These are phyloP conservation scores for Periconia sp. DNA, from an alignment of 2,329 filamentous ascomycete genomes.

Conservation along the genomic window DNA sequence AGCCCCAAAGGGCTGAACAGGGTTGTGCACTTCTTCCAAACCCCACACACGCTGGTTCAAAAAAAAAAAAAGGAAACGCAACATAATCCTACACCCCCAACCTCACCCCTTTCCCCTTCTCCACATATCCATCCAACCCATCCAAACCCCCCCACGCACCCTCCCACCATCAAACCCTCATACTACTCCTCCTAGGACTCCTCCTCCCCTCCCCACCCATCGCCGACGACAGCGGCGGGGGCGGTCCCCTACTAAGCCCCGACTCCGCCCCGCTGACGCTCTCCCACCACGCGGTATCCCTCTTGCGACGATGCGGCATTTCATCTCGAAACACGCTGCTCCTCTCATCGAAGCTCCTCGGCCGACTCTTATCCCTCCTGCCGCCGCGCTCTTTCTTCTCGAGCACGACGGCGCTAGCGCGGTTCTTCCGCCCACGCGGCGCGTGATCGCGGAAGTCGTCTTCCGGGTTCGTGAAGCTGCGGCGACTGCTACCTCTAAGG, in stretches of 20 bases:
- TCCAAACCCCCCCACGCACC: too few species aligned
- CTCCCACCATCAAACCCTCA: constrained; percentile 10
- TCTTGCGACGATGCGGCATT: constrained; percentile 38
- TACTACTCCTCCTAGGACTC: constrained; percentile 20
- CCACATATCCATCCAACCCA: too few species aligned
- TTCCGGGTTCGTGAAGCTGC: too few species aligned
- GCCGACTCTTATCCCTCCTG: constrained; percentile 22
- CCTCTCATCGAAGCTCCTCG: constrained; percentile 26
- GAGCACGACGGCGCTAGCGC: constrained; percentile 9
- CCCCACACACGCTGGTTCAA: too few species aligned
- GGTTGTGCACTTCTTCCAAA: too few species aligned
- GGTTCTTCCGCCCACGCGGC: neutral
- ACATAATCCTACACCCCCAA: too few species aligned
- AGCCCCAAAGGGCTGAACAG: too few species aligned
- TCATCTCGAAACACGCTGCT: constrained; percentile 34
- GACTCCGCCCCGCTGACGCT: constrained; percentile 9
- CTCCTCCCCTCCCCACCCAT: constrained; percentile 26
- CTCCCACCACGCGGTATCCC: constrained; percentile 41
- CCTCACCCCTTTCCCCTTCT: too few species aligned
- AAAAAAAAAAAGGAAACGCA: too few species aligned
- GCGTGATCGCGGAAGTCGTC: too few species aligned
- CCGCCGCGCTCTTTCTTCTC: constrained; percentile 13
- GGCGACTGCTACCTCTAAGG: neutral
- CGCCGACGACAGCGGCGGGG: too few species aligned
- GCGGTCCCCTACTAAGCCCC: constrained; percentile 1